These are phyloP conservation scores for Salix caprea DNA, from an alignment of 345 rosid species.

Conservation along the genomic window DNA sequence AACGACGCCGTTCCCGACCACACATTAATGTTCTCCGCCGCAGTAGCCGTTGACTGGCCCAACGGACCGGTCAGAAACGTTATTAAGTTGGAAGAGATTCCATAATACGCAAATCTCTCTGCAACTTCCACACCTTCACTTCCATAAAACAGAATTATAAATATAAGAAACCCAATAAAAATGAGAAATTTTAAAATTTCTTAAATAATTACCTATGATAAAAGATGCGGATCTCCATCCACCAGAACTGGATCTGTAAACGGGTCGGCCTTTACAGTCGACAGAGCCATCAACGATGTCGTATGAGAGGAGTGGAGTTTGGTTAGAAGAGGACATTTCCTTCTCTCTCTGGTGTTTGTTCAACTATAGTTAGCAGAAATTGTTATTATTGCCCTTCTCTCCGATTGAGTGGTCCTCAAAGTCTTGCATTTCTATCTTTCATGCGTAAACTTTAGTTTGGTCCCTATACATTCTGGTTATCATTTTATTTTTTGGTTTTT, in stretches of 20 bases:
- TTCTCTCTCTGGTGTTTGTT: neutral
- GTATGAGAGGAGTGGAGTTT: slow-evolving; percentile 9
- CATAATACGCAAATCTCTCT: slow-evolving; percentile 22
- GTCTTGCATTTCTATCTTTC: too few species aligned
- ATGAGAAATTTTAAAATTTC: neutral
- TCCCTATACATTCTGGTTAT: too few species aligned
- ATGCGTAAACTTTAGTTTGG: too few species aligned
- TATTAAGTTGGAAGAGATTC: slow-evolving; percentile 18
- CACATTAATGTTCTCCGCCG: slow-evolving; percentile 24
- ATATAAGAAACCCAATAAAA: neutral
- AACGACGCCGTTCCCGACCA: slow-evolving; percentile 17
- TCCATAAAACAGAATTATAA: neutral
- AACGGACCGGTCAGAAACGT: slow-evolving; percentile 28
- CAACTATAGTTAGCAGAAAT: too few species aligned
- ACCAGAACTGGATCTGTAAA: slow-evolving; percentile 14
- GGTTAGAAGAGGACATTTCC: neutral
- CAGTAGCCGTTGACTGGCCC: slow-evolving; percentile 25
- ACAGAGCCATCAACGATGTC: slow-evolving; percentile 18
- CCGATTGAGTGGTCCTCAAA: too few species aligned
- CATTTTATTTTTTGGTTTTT: too few species aligned
- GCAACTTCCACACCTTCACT: slow-evolving; percentile 20
- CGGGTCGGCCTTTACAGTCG: slow-evolving; percentile 12
- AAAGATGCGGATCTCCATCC: slow-evolving; percentile 20
- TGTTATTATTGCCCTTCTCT: too few species aligned
- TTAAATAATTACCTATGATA: neutral